phyloP scores from a whole-genome alignment of 768 basidiomycete genomes.

The Nidularia sp. region DNA sequence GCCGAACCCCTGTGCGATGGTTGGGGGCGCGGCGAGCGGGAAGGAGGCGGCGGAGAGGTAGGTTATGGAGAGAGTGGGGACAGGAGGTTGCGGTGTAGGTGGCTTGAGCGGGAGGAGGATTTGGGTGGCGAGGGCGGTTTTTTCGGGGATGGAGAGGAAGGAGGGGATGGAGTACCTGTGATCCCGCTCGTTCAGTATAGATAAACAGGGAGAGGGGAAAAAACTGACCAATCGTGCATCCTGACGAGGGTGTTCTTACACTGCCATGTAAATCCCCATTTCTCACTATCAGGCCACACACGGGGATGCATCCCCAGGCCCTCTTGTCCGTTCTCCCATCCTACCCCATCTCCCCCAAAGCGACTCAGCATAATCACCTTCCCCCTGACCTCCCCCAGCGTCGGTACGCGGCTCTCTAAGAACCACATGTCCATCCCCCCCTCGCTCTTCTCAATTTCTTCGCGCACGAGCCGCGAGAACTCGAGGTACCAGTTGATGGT shows the following conservation, averaged over 20 bases:
- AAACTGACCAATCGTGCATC: constrained; percentile 78
- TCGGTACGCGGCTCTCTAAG: constrained; percentile 76
- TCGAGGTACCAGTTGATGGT: constrained; percentile 31
- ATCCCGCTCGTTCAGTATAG: neutral
- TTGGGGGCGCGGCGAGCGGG: constrained; percentile 75
- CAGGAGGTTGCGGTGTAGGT: constrained; percentile 18
- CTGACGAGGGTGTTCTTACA: constrained; percentile 65
- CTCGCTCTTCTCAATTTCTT: constrained; percentile 56
- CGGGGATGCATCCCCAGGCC: constrained; percentile 87
- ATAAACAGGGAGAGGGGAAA: constrained; percentile 6
- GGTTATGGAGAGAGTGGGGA: constrained; percentile 62
- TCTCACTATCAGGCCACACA: constrained; percentile 78
- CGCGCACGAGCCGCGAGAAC: constrained; percentile 65
- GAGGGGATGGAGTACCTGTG: constrained; percentile 77
- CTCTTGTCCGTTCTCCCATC: constrained; percentile 65
- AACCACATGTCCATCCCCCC: constrained; percentile 71
- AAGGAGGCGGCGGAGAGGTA: constrained; percentile 80
- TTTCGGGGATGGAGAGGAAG: constrained; percentile 83
- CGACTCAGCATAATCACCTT: constrained; percentile 83
- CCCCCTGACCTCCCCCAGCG: constrained; percentile 80
- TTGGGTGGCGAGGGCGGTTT: constrained; percentile 52
- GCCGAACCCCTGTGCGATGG: constrained; percentile 79
- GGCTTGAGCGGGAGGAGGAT: constrained; percentile 42
- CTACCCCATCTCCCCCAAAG: constrained; percentile 67
- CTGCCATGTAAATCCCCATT: constrained; percentile 75